Conservation (phyloP, 2,329 filamentous ascomycete species). For the Elsinoe necatrix region DNA sequence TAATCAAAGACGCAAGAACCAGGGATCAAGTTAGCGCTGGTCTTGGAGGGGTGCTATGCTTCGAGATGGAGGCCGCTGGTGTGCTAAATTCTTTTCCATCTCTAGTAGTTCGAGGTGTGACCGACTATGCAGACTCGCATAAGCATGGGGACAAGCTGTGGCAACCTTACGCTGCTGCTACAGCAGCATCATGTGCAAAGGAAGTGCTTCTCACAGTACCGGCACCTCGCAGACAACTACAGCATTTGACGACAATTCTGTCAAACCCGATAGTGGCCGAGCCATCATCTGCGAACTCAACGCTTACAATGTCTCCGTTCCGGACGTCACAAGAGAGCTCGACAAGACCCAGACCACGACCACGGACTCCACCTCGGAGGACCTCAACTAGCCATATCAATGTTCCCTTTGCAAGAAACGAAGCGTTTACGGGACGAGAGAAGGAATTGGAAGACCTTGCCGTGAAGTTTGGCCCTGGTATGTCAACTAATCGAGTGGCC, state of each 20-base stretch:
- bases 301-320: neutral
- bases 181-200: neutral
- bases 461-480: neutral
- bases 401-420: neutral
- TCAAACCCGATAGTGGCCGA: neutral
- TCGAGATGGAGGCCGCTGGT: conserved; percentile 18
- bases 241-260: neutral
- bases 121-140: conserved; percentile 16
- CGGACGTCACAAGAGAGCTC: too few species aligned
- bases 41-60: conserved; percentile 6
- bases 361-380: neutral
- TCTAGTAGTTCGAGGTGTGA: conserved; percentile 15
- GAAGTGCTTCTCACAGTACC: neutral
- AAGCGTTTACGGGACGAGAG: neutral
- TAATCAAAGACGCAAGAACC: conserved; percentile 22
- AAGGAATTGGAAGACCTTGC: neutral
- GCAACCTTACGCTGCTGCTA: conserved; percentile 15
- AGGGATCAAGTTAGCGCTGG: neutral
- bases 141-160: conserved; percentile 14
- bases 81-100: conserved; percentile 5
- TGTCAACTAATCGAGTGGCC: neutral
- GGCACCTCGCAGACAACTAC: neutral
- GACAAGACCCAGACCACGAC: neutral
- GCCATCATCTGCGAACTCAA: neutral
- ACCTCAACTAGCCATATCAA: neutral